Percentiles rank a stretch among this genome's conserved stretches.
Evolutionary conservation across 345 rosid genomes (phyloP).

Genomic region (Eucalyptus urophylla): DNA sequence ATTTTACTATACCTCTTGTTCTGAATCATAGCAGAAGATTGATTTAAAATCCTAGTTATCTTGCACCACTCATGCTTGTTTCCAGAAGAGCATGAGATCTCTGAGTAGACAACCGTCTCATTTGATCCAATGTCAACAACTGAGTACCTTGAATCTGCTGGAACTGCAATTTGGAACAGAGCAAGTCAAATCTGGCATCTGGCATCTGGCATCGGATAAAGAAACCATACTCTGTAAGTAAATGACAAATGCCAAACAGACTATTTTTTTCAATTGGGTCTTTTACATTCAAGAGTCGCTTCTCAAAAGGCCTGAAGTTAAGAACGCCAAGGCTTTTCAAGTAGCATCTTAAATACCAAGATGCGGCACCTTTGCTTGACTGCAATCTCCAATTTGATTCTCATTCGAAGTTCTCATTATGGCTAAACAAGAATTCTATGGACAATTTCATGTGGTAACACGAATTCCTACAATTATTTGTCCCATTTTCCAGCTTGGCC

Average conservation of each 20-base stretch:
- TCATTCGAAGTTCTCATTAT: neutral
- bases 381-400: neutral
- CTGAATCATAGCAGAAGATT: conserved; percentile 44
- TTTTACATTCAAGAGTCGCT: neutral
- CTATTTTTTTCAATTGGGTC: neutral
- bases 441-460: neutral
- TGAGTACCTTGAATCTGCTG: conserved; percentile 41
- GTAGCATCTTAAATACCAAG: neutral
- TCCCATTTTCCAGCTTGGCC: neutral
- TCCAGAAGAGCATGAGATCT: conserved; percentile 24
- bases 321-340: neutral
- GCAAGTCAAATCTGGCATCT: neutral
- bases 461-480: neutral
- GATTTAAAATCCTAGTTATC: conserved; percentile 46
- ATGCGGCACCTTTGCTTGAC: neutral
- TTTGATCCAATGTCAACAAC: conserved; percentile 51
- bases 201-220: neutral
- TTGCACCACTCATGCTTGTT: conserved; percentile 75
- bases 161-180: conserved; percentile 33
- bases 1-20: conserved; percentile 41
- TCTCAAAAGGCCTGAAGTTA: neutral
- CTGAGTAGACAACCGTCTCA: conserved; percentile 53
- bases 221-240: neutral
- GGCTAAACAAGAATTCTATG: neutral
- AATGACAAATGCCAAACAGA: neutral